Base-by-base conservation (phyloP, 345 rosid genomes). In the Punica granatum region DNA sequence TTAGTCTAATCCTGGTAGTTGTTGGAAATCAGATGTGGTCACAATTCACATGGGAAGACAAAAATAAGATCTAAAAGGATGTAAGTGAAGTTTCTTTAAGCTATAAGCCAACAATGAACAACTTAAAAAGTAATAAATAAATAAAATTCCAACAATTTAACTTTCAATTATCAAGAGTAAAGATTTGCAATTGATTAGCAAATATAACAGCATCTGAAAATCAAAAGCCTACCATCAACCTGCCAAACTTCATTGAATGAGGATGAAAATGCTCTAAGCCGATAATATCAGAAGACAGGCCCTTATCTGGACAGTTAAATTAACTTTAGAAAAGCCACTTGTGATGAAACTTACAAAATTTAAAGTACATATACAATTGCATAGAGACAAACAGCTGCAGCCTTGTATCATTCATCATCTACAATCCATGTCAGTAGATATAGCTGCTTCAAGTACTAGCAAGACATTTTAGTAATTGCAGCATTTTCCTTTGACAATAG, bases 151-250 rank as follows among this genome's bases (percentile, higher is more conserved):
- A 37, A 37, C 11, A 37, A 37, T 37, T 37, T 4, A 4, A 11
- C 41, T 53, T 53, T 53, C 60, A 18, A 60, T n/a, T 13, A 31
- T 1, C 25, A 34, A 8, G 10, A 60, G 25, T n/a, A 14, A 1
- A 60, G n/a, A 6, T 3, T 31, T 31, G 36, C 35, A 60, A 23
- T 2, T 18, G 1, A 34, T 60, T 13, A n/a, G 2, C 18, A 31
- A 14, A 1, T 0, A 35, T 39, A 30, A 9, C 46, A n/a, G n/a
- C 15, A 39, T 14, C 42, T 15, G 25, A 19, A 65, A 65, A 26
- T 44, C n/a, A 68, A 32, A 64, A 23, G 25, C 71, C 37, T 83
- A 92, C 98, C 96, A 90, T 70, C 77, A 90, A 72, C 81, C 97
- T 83, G 68, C 77, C 81, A 77, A 92, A 84, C 80, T 80, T 80